Base-by-base conservation (phyloP, 1,284 basidiomycete species). In the Trichosporon coremiiforme region DNA sequence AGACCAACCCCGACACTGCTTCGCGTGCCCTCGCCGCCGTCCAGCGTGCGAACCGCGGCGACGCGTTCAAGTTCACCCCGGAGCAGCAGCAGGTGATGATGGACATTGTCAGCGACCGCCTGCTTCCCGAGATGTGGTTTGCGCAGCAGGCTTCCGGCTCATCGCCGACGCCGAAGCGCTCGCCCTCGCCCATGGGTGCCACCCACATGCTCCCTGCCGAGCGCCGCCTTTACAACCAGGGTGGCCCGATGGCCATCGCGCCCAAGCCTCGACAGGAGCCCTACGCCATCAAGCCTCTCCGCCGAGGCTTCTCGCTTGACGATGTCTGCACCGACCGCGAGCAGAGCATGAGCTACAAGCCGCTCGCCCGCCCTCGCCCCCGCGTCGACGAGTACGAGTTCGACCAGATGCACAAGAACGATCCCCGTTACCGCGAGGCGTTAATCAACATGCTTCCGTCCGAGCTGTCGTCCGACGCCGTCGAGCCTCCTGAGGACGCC, bases 391-490 rank as follows among this genome's bases (percentile, higher is more conserved):
- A 64, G 64, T 70, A 74, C 15, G 68, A 64, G 57, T 68, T 72
- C 60, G 73, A 74, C 57, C 68, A 72, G 62, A 64, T 74, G 68
- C 63, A 74, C 71, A 74, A 72, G 69, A 71, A 71, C 67, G 73
- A 74, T 64, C 73, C 73, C 3, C 68, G 73, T 12, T 74, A 74
- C 69, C 73, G 73, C 36, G 73, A 74, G 50, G 73, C 73, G 0
- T 62, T 74, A 2, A 29, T 74, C 70, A 72, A 69, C 69, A 71
- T 74, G 70, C 69, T 74, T 7, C 73, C 73, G 8, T 66, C 63
- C 60, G 73, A 74, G 73, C 64, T 74, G 35, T 74, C 73, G 25
- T 71, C 70, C 7, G 73, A 74, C 47, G 70, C 68, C 0, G 65
- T 70, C 25, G 73, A 74, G 71, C 66, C 71, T 0, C 70, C 73